A percentile compares a stretch with the other conserved stretches of the same genome.
These are phyloP conservation scores for Coriaria nepalensis DNA, from an alignment of 306 rosid species.

Conservation along the genomic window DNA sequence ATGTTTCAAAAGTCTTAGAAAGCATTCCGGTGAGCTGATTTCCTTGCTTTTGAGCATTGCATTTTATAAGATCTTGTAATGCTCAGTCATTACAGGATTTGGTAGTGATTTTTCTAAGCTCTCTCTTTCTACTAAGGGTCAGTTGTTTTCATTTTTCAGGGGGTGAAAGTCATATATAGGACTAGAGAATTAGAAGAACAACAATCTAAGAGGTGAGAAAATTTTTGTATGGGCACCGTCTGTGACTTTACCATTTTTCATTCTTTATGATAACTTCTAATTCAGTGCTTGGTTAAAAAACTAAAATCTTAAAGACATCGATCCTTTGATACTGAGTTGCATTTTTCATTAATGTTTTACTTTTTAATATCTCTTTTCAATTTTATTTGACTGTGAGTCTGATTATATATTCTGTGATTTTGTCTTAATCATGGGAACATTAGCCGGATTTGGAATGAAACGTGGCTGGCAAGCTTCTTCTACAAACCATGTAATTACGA, in stretches of 20 bases:
- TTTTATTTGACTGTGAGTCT: neutral
- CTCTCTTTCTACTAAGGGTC: neutral
- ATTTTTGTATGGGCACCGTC: neutral
- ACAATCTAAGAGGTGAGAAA: conserved; percentile 69
- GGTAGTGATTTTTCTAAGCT: neutral
- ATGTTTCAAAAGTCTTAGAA: conserved; percentile 65
- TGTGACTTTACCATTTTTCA: neutral
- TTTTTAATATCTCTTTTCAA: no score
- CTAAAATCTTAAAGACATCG: no score
- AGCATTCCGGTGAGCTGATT: conserved; percentile 63
- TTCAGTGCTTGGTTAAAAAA: no score
- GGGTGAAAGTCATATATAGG: conserved; percentile 75
- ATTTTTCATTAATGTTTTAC: no score
- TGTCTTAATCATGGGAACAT: conserved; percentile 12
- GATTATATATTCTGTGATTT: conserved; percentile 1
- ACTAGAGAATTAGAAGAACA: conserved; percentile 83
- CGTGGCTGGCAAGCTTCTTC: conserved; percentile 94
- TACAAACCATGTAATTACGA: conserved; percentile 95
- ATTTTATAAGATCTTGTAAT: neutral
- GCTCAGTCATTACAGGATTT: neutral
- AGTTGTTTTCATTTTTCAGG: conserved; percentile 36
- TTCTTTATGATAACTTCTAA: no score
- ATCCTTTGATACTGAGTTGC: no score
- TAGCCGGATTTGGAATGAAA: conserved; percentile 98
- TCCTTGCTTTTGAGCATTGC: neutral